These are phyloP conservation scores for Candida tetrigidarum DNA, from an alignment of 1,139 yeast genomes.

Conservation along the genomic window DNA sequence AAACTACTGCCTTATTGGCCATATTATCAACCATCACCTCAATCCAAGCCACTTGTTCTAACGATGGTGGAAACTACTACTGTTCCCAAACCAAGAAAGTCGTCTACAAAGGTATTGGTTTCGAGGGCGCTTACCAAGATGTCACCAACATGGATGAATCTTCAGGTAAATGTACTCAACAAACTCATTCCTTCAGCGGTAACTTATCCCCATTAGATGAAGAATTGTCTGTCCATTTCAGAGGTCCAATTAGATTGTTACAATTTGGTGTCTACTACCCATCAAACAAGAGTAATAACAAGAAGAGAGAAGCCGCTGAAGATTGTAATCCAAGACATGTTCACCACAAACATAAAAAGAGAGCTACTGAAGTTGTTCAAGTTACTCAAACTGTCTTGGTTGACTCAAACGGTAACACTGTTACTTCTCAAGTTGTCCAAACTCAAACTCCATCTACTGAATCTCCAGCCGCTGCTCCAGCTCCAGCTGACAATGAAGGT, in stretches of 20 bases:
- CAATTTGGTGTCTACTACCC: slow-evolving; percentile 70
- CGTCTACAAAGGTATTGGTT: slow-evolving; percentile 70
- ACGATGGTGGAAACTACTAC: slow-evolving; percentile 71
- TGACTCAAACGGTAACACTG: slow-evolving; percentile 56
- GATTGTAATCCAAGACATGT: slow-evolving; percentile 46
- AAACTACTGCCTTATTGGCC: slow-evolving; percentile 18
- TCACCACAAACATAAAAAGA: slow-evolving; percentile 67
- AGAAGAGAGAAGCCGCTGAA: slow-evolving; percentile 34
- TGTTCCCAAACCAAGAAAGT: slow-evolving; percentile 73
- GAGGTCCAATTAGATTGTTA: slow-evolving; percentile 71
- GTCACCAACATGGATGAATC: slow-evolving; percentile 57
- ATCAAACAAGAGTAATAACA: slow-evolving; percentile 33
- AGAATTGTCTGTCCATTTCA: slow-evolving; percentile 77
- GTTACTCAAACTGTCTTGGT: slow-evolving; percentile 78
- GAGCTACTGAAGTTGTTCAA: slow-evolving; percentile 65
- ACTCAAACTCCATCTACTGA: slow-evolving; percentile 31
- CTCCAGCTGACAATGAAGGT: slow-evolving; percentile 25
- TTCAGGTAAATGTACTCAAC: slow-evolving; percentile 57
- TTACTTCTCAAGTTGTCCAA: slow-evolving; percentile 34
- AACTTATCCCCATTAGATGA: slow-evolving; percentile 68
- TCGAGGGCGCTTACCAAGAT: slow-evolving; percentile 62
- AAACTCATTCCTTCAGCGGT: slow-evolving; percentile 56
- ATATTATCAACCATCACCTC: slow-evolving; percentile 16
- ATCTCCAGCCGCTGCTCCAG: slow-evolving; percentile 8
- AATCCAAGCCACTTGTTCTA: slow-evolving; percentile 15